Base-by-base conservation (phyloP, 2,329 filamentous ascomycete genomes). In the Hypoxylon sp. region DNA sequence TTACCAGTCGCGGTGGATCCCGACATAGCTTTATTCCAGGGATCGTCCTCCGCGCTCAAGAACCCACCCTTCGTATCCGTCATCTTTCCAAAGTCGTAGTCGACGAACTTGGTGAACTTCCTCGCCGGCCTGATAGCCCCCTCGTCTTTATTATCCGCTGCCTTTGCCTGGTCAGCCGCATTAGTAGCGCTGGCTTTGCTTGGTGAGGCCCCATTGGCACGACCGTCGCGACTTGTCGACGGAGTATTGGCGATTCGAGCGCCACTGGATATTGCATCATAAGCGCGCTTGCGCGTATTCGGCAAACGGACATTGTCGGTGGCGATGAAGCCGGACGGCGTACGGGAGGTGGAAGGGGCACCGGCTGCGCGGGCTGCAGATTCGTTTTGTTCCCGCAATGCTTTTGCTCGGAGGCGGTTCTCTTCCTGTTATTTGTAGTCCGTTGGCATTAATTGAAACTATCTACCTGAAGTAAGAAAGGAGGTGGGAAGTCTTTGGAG, bases 21-120 rank as follows among this genome's bases (percentile, higher is more conserved):
- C 90, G 88, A 78, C 75, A 95, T 84, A 8, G 91, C 93, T 73
- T 91, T 91, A 78, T 97, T 97, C 78, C 91, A 89, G 0, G 96
- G 96, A 80, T 99, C 96, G 77, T 99, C 96, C 69, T 95, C 92
- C 0, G 88, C 87, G n/a, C 91, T 92, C 71, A 99, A 81, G 80
- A 99, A 99, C 0, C 96, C 96, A 69, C 96, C 96, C 78, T 98
- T 98, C 0, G 95, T 98, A 79, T 99, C 96, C 5, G 92, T 97
- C 94, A 99, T 98, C 81, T 95, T 92, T 78, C 92, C 95, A 81
- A 99, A 96, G 80, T 99, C 96, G 82, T 98, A 98, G 78, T 99
- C 96, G 76, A 99, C 94, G 78, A 92, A 98, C 79, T 96, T 95
- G 67, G 92, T 90, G 74, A 98, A 98, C 77, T 97, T 98, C 76